These are phyloP conservation scores for Metschnikowia orientalis DNA, from an alignment of 805 yeast species.

Conservation along the genomic window DNA sequence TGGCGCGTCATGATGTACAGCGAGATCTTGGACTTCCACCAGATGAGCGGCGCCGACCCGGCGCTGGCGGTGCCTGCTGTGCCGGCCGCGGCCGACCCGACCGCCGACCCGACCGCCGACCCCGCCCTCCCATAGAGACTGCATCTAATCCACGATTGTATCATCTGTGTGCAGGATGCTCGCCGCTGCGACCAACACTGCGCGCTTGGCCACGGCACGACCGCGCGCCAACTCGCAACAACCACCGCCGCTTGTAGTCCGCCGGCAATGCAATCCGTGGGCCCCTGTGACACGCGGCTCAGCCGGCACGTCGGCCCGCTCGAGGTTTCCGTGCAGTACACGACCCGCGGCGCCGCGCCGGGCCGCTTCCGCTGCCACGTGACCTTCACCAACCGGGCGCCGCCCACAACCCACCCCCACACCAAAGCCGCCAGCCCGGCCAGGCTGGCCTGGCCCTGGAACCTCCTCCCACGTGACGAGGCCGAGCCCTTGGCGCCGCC, in stretches of 20 bases:
- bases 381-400: slow-evolving; percentile 1
- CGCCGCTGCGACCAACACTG: not conserved
- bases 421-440: not conserved
- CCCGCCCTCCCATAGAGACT: not conserved
- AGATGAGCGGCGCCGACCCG: slow-evolving; percentile 54
- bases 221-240: not conserved
- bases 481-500: slow-evolving; percentile 1
- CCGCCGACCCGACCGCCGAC: no score
- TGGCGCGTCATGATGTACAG: slow-evolving; percentile 99
- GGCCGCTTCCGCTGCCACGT: slow-evolving; percentile 1
- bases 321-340: slow-evolving; percentile 1
- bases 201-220: not conserved
- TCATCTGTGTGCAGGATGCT: not conserved
- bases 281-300: slow-evolving; percentile 4
- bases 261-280: slow-evolving; percentile 1
- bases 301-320: slow-evolving; percentile 3
- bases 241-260: not conserved
- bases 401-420: slow-evolving; percentile 1
- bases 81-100: no score
- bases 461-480: slow-evolving; percentile 10
- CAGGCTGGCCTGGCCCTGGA: slow-evolving; percentile 10
- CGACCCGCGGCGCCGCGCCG: not conserved
- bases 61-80: slow-evolving; percentile 8
- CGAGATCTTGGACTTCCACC: slow-evolving; percentile 94
- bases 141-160: not conserved